Evolutionary conservation across 2,329 filamentous ascomycete species (phyloP), one percentile per base, ranked within the genome.

Genomic region (Pyricularia sp.): DNA sequence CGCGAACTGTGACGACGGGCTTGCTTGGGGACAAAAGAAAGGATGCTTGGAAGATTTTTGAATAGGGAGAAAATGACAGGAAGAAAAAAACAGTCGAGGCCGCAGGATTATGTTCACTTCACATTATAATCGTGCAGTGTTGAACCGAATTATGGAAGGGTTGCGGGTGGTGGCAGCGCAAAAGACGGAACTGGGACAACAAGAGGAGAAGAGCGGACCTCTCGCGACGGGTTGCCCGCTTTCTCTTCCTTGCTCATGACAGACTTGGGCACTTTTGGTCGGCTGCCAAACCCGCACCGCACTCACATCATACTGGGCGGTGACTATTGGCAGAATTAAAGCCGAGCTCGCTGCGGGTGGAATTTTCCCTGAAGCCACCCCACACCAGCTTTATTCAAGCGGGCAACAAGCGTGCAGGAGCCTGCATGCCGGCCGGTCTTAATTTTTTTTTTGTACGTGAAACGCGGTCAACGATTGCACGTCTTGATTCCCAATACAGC

Each of bases 131-230:
- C 22, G 22, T 57, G 53, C 53, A 28, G 53, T 57, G 53, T 22
- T 57, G 53, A 13, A 26, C 53, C 53, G 53, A 57, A 26, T 22
- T n/a, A 57, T 57, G 53, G 53, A n/a, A 57, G 53, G 22, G 53
- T 57, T 24, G 53, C 10, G 24, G 24, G 53, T 57, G 53, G 53
- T 57, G 53, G 53, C n/a, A 57, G 53, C 53, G 53, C 53, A 57
- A 57, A 55, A 57, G 53, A 24, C 24, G 53, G 53, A 57, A 26
- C 53, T 24, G 22, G 24, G 53, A 57, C 53, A 57, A 26, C 53
- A n/a, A 57, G 53, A 57, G 53, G 53, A 57, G 53, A 57, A 57
- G n/a, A 57, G 53, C 53, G 53, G 53, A 57, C 53, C 53, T 57
- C 53, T 57, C 53, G 53, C 53, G 53, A 57, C 53, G 53, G 53